These are phyloP conservation scores for Hygrocybe punicea DNA, from an alignment of 768 basidiomycete species.

Conservation along the genomic window DNA sequence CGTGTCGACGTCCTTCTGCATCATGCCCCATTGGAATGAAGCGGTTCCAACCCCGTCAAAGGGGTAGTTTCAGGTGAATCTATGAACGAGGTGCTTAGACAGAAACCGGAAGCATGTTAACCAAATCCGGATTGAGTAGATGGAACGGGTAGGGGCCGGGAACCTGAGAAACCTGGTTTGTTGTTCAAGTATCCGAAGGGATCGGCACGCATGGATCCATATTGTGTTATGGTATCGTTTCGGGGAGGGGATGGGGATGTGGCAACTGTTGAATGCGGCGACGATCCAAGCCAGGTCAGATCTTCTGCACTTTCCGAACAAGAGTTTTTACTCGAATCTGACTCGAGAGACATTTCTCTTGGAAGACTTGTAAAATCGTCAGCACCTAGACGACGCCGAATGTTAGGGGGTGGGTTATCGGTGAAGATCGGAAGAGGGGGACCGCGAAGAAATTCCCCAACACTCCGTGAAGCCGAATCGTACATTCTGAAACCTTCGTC, in stretches of 20 bases:
- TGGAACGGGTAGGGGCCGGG: conserved; percentile 11
- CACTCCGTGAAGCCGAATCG: conserved; percentile 51
- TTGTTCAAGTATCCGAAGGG: conserved; percentile 59
- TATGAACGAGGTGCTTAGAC: conserved; percentile 31
- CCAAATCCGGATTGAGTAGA: conserved; percentile 36
- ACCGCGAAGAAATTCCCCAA: conserved; percentile 50
- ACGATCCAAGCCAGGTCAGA: conserved; percentile 8
- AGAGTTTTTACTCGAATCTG: not conserved
- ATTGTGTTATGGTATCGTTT: conserved; percentile 2
- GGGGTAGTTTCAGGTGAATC: conserved; percentile 31
- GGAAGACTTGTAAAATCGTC: not conserved
- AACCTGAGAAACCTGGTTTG: not conserved
- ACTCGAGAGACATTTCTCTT: too few species aligned
- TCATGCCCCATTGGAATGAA: conserved; percentile 70
- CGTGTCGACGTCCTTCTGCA: conserved; percentile 79
- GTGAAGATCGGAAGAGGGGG: conserved; percentile 14
- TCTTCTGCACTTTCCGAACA: not conserved
- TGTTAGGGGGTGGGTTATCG: conserved; percentile 20
- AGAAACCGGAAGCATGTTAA: conserved; percentile 35
- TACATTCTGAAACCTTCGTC: conserved; percentile 52
- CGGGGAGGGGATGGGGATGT: conserved; percentile 30
- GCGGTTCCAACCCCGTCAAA: conserved; percentile 54
- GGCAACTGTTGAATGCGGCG: conserved; percentile 23
- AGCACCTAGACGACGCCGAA: conserved; percentile 38
- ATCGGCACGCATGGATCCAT: conserved; percentile 35